Conservation (phyloP, 176 grass and related monocot genomes). For the Eragrostis nindensis region DNA sequence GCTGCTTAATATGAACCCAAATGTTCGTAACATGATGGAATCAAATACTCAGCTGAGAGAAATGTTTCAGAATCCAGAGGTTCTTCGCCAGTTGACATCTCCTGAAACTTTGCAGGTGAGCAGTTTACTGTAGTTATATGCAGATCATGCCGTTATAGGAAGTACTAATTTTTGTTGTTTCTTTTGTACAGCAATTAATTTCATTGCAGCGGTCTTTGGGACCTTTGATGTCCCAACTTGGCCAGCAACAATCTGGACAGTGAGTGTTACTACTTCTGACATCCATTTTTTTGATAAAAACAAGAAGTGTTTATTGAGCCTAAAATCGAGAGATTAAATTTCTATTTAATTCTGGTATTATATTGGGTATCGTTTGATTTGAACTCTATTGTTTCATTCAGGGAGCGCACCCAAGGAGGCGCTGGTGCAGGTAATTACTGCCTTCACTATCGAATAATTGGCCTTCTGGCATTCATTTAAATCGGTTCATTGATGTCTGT, state of each 20-base stretch:
- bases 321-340: neutral
- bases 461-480: neutral
- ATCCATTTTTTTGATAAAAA: neutral
- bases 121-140: conserved; percentile 22
- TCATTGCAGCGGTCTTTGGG: conserved; percentile 69
- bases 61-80: conserved; percentile 93
- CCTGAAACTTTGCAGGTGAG: conserved; percentile 87
- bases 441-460: neutral
- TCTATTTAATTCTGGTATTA: conserved; percentile 16
- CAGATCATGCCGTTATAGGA: conserved; percentile 6
- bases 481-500: conserved; percentile 3
- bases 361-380: neutral
- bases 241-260: conserved; percentile 68
- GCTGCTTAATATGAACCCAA: conserved; percentile 83
- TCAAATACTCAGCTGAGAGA: conserved; percentile 85
- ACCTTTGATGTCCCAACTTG: conserved; percentile 63
- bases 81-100: conserved; percentile 88
- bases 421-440: conserved; percentile 61
- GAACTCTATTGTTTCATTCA: conserved; percentile 45
- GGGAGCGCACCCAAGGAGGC: conserved; percentile 56
- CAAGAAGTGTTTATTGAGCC: conserved; percentile 4
- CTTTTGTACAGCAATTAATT: conserved; percentile 71
- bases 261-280: conserved; percentile 63
- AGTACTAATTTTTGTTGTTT: conserved; percentile 33
- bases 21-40: conserved; percentile 77